A percentile compares a stretch with the other conserved stretches of the same genome.
These are phyloP conservation scores for Apiotrichum veenhuisii DNA, from an alignment of 1,284 basidiomycete genomes.

Conservation along the genomic window DNA sequence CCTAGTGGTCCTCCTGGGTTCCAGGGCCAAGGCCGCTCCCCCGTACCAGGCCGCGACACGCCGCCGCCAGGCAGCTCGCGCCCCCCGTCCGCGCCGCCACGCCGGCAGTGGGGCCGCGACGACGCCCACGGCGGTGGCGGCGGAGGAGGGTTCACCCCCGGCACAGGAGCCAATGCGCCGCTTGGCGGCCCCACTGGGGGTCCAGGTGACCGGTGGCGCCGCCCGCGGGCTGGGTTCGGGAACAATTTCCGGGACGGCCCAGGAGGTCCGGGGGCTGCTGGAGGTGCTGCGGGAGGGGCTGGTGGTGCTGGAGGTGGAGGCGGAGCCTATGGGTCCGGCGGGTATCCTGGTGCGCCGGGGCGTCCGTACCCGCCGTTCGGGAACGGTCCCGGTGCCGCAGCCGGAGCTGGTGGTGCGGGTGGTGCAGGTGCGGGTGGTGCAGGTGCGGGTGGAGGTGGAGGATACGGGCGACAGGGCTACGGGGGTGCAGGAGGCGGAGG, in stretches of 20 bases:
- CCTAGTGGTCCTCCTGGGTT: too few species aligned
- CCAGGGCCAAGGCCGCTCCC: too few species aligned
- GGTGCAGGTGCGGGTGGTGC: background rate
- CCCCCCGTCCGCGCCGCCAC: background rate
- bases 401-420: background rate
- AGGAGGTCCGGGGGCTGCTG: background rate
- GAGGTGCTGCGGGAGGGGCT: background rate
- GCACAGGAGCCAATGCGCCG: background rate
- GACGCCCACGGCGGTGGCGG: constrained; percentile 9
- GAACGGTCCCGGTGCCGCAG: background rate
- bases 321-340: background rate
- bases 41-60: background rate
- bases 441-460: constrained; percentile 1
- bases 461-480: background rate
- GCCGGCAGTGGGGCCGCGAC: constrained; percentile 16
- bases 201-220: background rate
- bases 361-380: too few species aligned
- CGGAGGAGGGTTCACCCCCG: background rate
- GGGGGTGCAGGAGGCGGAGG: background rate
- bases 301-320: constrained; percentile 2
- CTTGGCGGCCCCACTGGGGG: background rate
- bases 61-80: background rate
- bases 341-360: too few species aligned
- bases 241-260: too few species aligned
- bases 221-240: background rate